Base-by-base conservation (phyloP, 257 asterid genomes). In the Solanum dulcamara region DNA sequence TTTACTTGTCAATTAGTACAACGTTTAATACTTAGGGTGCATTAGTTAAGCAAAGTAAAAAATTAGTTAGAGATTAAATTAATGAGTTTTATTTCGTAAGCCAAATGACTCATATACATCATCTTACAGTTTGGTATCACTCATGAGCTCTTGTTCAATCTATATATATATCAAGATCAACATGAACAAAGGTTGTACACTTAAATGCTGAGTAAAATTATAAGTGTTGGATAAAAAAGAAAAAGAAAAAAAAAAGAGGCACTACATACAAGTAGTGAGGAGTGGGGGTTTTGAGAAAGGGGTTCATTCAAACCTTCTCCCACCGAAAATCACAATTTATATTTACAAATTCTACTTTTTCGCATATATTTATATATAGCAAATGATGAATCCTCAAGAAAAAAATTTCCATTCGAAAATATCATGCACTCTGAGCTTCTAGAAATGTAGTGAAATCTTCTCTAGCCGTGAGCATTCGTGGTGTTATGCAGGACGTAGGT, bases 361-460 rank as follows among this genome's bases (percentile, higher is more conserved):
- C n/a, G n/a, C n/a, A 33, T 68, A 0, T 18, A 2, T 60, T 1
- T 2, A 5, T 70, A 4, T 18, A 22, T 37, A 17, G 26, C 8
- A 33, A 7, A 68, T 68, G 77, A 68, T 67, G 6, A 24, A 42
- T 24, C 57, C 14, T 32, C 3, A 30, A 2, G 1, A 14, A 66
- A 30, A 59, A 62, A 62, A 24, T 30, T 11, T 60, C 7, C 8
- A 6, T 66, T 26, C 2, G 15, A 20, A 15, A 10, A 32, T n/a
- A 12, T 89, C 85, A 92, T 28, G 92, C 92, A 50, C 88, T 90
- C 80, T 94, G 98, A 59, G 98, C 98, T 87, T 93, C 94, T 33
- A 94, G 86, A 90, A 92, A 93, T 35, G 90, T 92, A 81, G 51
- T 93, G 88, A 94, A 91, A 37, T 93, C 96, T 17, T 93, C 93